These are phyloP conservation scores for Saraca asoca DNA, from an alignment of 331 rosid genomes.

Conservation along the genomic window DNA sequence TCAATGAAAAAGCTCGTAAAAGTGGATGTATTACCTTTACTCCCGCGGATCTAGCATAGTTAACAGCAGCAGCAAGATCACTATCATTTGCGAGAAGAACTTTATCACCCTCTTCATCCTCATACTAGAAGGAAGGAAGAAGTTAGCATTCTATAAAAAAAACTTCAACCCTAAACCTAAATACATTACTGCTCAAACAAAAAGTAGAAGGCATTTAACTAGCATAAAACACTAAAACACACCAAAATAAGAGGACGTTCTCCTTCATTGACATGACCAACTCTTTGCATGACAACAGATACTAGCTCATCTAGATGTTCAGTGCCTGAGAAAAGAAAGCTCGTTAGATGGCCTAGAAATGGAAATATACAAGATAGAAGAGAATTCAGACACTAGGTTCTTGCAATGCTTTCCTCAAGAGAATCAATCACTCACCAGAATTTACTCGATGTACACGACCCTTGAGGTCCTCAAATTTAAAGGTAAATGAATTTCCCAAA, in stretches of 20 bases:
- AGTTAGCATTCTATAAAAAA: not conserved
- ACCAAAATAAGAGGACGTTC: slow-evolving; percentile 77
- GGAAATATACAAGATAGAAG: slow-evolving; percentile 5
- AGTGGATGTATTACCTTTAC: slow-evolving; percentile 58
- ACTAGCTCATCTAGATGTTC: slow-evolving; percentile 76
- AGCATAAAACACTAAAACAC: slow-evolving; percentile 39
- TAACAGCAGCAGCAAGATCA: slow-evolving; percentile 75
- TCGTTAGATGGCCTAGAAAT: not conserved
- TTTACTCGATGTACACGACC: slow-evolving; percentile 81
- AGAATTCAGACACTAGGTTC: slow-evolving; percentile 9
- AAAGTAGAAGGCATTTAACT: slow-evolving; percentile 27
- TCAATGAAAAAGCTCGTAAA: slow-evolving; percentile 24
- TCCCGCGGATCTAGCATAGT: slow-evolving; percentile 70
- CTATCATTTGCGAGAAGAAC: slow-evolving; percentile 66
- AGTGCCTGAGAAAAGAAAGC: slow-evolving; percentile 45
- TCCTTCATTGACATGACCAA: slow-evolving; percentile 42
- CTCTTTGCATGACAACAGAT: slow-evolving; percentile 67
- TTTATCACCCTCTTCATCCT: slow-evolving; percentile 91
- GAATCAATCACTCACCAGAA: slow-evolving; percentile 51
- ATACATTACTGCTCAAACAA: not conserved
- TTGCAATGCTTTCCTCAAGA: slow-evolving; percentile 16
- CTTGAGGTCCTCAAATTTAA: slow-evolving; percentile 80
- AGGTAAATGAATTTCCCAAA: slow-evolving; percentile 73
- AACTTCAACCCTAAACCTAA: too few relatives aligned
- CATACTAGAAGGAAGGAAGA: slow-evolving; percentile 54